phyloP scores from a whole-genome alignment of 441 rosid genomes.

The Pelargonium myrrhifolium region DNA sequence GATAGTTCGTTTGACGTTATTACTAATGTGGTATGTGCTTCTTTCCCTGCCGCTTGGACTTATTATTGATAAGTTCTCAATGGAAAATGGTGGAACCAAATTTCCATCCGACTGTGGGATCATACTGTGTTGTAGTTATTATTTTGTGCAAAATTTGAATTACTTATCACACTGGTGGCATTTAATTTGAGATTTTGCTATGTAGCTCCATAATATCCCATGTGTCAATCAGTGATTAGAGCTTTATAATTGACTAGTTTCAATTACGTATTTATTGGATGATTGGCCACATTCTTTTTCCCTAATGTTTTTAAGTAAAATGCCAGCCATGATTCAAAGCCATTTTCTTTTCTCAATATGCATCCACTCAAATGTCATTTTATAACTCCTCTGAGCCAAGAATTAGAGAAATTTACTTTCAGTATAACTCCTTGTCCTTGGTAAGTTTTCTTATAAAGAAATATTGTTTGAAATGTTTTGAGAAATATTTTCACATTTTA shows the following conservation, averaged over 20 bases:
- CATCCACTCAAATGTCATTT: neutral
- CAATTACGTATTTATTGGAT: neutral
- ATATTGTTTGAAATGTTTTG: neutral
- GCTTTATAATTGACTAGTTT: no score
- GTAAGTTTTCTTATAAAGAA: neutral
- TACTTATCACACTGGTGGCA: no score
- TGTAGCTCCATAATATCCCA: neutral
- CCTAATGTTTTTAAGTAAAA: no score
- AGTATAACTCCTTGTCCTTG: neutral
- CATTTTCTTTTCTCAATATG: neutral
- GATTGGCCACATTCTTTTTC: neutral
- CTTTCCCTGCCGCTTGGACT: slow-evolving; percentile 11
- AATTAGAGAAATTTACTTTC: neutral
- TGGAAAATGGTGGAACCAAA: neutral
- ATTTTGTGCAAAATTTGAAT: no score
- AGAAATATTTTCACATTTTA: slow-evolving; percentile 6
- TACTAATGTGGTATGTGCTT: slow-evolving; percentile 67
- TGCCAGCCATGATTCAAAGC: neutral
- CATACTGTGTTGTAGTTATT: no score
- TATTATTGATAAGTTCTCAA: neutral
- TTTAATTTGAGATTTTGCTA: no score
- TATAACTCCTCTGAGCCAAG: neutral
- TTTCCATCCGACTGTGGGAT: no score
- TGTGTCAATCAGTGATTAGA: neutral
- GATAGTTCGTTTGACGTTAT: slow-evolving; percentile 78